These are phyloP conservation scores for Colletotrichum spinosum DNA, from an alignment of 2,329 filamentous ascomycete species.

Conservation along the genomic window DNA sequence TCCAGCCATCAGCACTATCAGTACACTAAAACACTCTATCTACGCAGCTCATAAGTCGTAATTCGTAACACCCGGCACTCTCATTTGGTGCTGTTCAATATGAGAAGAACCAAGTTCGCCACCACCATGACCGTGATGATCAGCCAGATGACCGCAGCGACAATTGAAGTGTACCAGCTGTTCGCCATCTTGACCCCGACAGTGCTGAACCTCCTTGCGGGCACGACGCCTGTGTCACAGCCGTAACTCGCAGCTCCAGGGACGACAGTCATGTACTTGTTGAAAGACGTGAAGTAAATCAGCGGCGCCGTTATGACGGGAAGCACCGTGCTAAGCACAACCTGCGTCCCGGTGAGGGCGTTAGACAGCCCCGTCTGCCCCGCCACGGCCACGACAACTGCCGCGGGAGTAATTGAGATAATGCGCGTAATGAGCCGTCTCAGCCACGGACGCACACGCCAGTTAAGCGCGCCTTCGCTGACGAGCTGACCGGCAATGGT, in stretches of 20 bases:
- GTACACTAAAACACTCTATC: too few relatives aligned
- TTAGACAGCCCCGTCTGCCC: slow-evolving; percentile 76
- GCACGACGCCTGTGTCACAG: slow-evolving; percentile 25
- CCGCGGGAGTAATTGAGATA: slow-evolving; percentile 84
- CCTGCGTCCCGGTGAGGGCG: slow-evolving; percentile 81
- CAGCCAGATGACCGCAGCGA: slow-evolving; percentile 74
- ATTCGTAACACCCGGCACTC: background rate
- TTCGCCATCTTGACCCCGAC: slow-evolving; percentile 76
- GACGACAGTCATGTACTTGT: slow-evolving; percentile 74
- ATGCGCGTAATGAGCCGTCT: slow-evolving; percentile 81
- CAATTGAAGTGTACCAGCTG: slow-evolving; percentile 69
- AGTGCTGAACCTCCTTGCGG: slow-evolving; percentile 38
- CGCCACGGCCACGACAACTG: slow-evolving; percentile 84
- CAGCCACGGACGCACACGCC: slow-evolving; percentile 81
- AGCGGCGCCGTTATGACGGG: slow-evolving; percentile 85
- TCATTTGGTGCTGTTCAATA: background rate
- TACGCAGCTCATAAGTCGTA: background rate
- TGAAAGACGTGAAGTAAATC: slow-evolving; percentile 85
- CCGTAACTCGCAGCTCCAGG: slow-evolving; percentile 32
- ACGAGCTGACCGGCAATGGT: slow-evolving; percentile 93
- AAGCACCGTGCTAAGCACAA: slow-evolving; percentile 80
- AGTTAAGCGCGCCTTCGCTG: slow-evolving; percentile 82
- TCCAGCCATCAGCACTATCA: too few relatives aligned
- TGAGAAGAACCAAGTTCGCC: slow-evolving; percentile 77
- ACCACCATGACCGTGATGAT: slow-evolving; percentile 83